phyloP scores from a whole-genome alignment of 192 early-diverging fungal genomes.

The Coemansia sp. region DNA sequence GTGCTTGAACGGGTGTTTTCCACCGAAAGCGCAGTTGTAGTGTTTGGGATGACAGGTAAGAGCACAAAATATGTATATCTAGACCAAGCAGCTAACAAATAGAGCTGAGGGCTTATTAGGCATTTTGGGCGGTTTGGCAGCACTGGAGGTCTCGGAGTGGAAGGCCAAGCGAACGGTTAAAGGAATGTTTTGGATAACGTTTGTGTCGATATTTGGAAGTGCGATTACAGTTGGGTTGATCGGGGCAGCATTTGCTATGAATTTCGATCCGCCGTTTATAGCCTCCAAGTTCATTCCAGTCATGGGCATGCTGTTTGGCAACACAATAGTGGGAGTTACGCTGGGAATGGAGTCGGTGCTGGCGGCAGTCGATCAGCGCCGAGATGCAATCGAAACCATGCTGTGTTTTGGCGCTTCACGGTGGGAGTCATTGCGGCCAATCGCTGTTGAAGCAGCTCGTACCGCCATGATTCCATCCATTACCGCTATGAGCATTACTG shows the following conservation, averaged over 20 bases:
- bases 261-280: constrained; percentile 61
- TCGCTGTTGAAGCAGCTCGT: constrained; percentile 70
- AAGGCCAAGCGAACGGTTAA: constrained; percentile 65
- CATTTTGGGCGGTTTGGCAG: constrained; percentile 43
- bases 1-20: constrained; percentile 68
- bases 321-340: constrained; percentile 70
- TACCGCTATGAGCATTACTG: constrained; percentile 75
- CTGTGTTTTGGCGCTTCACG: constrained; percentile 77
- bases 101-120: constrained; percentile 15
- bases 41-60: constrained; percentile 58
- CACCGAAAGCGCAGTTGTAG: constrained; percentile 55
- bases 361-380: constrained; percentile 53
- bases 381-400: constrained; percentile 55
- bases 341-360: constrained; percentile 64
- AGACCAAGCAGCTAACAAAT: neutral
- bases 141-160: constrained; percentile 47
- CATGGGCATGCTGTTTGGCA: constrained; percentile 83
- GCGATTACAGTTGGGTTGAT: constrained; percentile 21
- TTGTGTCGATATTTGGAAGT: constrained; percentile 49
- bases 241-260: constrained; percentile 62
- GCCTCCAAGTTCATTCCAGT: constrained; percentile 79
- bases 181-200: constrained; percentile 68
- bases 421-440: constrained; percentile 79
- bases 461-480: constrained; percentile 78
- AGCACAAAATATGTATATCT: neutral